These are phyloP conservation scores for Penicillium sp. DNA, from an alignment of 2,329 filamentous ascomycete genomes.

Conservation along the genomic window DNA sequence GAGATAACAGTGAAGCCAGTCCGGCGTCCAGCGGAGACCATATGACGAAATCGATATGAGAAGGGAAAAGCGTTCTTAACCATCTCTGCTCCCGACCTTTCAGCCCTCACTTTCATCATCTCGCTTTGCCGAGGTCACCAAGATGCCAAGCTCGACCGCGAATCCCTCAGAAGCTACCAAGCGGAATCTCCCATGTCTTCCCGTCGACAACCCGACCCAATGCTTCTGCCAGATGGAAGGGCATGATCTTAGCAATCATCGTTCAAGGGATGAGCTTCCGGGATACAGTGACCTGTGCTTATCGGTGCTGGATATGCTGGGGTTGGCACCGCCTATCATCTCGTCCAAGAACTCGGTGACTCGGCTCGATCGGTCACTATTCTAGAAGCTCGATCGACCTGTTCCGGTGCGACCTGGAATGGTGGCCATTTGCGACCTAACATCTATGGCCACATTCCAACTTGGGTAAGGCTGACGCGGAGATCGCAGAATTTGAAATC, in stretches of 20 bases:
- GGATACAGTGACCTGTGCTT: conserved; percentile 43
- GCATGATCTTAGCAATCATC: conserved; percentile 39
- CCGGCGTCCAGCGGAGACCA: too few species aligned
- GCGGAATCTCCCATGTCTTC: too few species aligned
- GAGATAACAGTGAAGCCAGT: too few species aligned
- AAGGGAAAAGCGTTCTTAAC: neutral
- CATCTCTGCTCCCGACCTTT: neutral
- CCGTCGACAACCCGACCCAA: conserved; percentile 7
- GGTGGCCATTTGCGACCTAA: conserved; percentile 46
- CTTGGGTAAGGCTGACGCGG: conserved; percentile 36
- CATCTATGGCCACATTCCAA: conserved; percentile 40
- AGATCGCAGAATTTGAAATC: conserved; percentile 43
- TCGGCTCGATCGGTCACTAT: conserved; percentile 33
- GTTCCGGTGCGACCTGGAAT: conserved; percentile 46
- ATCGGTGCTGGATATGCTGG: conserved; percentile 51
- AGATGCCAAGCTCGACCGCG: too few species aligned
- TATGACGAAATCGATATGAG: too few species aligned
- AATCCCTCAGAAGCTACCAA: too few species aligned
- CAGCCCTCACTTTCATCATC: neutral
- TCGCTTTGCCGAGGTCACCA: neutral
- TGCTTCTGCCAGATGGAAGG: conserved; percentile 43
- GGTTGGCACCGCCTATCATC: conserved; percentile 43
- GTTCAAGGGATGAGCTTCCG: conserved; percentile 40
- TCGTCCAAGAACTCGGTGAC: conserved; percentile 26
- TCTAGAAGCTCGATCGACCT: conserved; percentile 41